phyloP scores from a whole-genome alignment of 371 early-diverging fungal genomes.

The Lichtheimia ornata region DNA sequence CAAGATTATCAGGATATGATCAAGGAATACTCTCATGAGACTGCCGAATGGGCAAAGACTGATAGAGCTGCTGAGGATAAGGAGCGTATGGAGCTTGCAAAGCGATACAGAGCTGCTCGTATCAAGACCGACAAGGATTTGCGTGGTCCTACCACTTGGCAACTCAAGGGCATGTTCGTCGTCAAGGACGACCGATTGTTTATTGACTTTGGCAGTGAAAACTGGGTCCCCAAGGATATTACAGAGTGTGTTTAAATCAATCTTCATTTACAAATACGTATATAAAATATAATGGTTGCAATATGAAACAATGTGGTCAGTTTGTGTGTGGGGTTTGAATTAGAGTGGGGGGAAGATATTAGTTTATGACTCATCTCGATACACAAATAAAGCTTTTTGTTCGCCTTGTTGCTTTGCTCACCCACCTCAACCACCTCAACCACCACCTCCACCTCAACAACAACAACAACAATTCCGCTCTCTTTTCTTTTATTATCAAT shows the following conservation, averaged over 20 bases:
- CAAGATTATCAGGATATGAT: constrained; percentile 25
- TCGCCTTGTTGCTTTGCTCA: no score
- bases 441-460: no score
- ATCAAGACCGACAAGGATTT: constrained; percentile 37
- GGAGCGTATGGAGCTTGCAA: constrained; percentile 27
- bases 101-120: constrained; percentile 28
- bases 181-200: constrained; percentile 18
- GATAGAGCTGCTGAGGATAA: constrained; percentile 10
- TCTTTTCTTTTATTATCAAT: no score
- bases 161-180: constrained; percentile 22
- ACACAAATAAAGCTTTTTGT: no score
- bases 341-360: no score
- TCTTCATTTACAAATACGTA: neutral
- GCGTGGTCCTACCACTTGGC: constrained; percentile 38
- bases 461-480: no score
- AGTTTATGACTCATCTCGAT: no score
- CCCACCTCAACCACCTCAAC: no score
- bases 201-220: constrained; percentile 20
- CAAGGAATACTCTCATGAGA: constrained; percentile 26
- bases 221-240: constrained; percentile 20
- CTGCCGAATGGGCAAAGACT: constrained; percentile 28
- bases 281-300: no score
- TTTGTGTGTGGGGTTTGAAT: no score
- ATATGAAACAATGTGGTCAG: no score
- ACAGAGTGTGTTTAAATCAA: constrained; percentile 20